Base-by-base conservation (phyloP, 2,329 filamentous ascomycete genomes). In the Fusarium circinatum region DNA sequence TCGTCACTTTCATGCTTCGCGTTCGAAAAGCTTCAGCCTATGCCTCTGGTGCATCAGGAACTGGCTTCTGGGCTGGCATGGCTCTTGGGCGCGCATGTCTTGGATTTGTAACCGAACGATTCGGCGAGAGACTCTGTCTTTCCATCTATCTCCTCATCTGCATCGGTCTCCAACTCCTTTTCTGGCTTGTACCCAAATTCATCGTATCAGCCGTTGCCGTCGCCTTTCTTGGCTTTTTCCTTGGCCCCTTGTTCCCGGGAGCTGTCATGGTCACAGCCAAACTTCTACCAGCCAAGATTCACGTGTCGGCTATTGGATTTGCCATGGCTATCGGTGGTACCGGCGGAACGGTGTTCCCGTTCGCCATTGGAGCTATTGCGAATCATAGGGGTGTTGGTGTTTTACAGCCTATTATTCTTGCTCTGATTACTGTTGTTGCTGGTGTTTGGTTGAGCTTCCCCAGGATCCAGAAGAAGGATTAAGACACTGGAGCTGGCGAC, bases 21-120 rank as follows among this genome's bases (percentile, higher is more conserved):
- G 90, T 94, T 15, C 88, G 93, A 20, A 83, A 91, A 11, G 92
- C 90, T 3, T 86, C 83, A 5, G 82, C 89, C 0, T 94, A 94
- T 75, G 89, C 89, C 0, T 90, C 90, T n/a, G 93, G 93, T 32
- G 91, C 94, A 81, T 90, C 89, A 0, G 90, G 89, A 0, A 93
- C 92, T 0, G 93, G 92, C 0, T 95, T 94, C 82, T 95, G 93
- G 93, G 87, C 92, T n/a, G 93, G 93, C 2, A 88, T 94, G 76
- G 93, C 92, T 0, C 81, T 92, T 0, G 93, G 93, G 0, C 85
- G 93, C 3, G 84, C 94, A 2, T 79, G 88, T 0, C 82, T 95
- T 8, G 92, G 92, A 0, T 94, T 95, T 70, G 86, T 94, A 1
- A 95, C 93, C 0, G 89, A 91, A 10, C 83, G 86, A 2, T 85